Evolutionary conservation across 257 asterid genomes (phyloP).

Genomic region (Solanum commersonii): DNA sequence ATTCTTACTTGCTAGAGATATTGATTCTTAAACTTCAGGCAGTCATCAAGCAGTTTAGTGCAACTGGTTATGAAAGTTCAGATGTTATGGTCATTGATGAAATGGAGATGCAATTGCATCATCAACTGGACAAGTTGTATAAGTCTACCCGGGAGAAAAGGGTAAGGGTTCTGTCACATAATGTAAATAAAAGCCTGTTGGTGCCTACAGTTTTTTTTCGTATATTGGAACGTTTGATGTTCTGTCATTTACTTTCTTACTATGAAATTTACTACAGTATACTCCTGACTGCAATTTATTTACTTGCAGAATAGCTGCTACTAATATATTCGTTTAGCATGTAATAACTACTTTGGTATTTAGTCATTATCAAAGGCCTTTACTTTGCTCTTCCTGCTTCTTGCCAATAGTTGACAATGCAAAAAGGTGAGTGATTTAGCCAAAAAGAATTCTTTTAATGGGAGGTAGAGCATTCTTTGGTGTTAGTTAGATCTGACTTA

Average conservation of each 20-base stretch:
- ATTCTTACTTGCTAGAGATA: not conserved
- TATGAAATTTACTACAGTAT: not conserved
- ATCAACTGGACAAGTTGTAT: constrained; percentile 76
- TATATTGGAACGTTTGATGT: not conserved
- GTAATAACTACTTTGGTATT: not conserved
- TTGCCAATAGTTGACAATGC: not conserved
- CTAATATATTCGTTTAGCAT: not conserved
- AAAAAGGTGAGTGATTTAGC: not conserved
- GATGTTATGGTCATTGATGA: constrained; percentile 84
- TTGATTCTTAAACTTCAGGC: constrained; percentile 39
- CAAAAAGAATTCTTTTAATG: not conserved
- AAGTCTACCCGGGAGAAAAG: constrained; percentile 85
- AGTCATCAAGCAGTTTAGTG: constrained; percentile 85
- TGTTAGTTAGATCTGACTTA: not conserved
- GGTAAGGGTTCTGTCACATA: constrained; percentile 30
- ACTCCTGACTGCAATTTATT: not conserved
- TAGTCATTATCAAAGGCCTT: not conserved
- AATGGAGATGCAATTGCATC: constrained; percentile 84
- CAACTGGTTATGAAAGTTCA: constrained; percentile 88
- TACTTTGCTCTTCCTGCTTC: not conserved
- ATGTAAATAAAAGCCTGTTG: not conserved
- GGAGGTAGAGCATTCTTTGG: not conserved
- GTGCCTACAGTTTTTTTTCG: not conserved
- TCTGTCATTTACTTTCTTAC: not conserved
- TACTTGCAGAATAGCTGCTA: not conserved